Evolutionary conservation across 139 green algal species (phyloP).

Genomic region (Diplosphaera chodatii): DNA sequence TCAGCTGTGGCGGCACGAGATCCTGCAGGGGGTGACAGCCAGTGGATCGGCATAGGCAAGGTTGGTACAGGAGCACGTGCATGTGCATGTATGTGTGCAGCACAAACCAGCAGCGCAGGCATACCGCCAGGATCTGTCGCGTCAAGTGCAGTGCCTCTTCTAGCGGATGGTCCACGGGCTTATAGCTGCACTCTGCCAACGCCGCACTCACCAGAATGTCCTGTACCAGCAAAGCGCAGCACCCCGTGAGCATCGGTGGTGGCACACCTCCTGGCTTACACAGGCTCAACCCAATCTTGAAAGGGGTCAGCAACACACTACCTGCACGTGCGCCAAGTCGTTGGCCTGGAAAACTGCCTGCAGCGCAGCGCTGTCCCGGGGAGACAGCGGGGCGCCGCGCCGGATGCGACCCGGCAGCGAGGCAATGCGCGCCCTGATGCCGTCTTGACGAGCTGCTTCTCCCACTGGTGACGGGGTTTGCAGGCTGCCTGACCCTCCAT

Average conservation of each 20-base stretch:
- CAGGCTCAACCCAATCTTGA: too few species aligned
- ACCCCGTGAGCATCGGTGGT: too few species aligned
- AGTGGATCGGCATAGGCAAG: too few species aligned
- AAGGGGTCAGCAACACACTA: not conserved
- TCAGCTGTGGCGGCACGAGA: constrained; percentile 5
- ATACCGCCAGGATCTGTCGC: not conserved
- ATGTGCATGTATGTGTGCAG: too few species aligned
- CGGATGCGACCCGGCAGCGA: not conserved
- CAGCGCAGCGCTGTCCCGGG: not conserved
- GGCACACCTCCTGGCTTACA: too few species aligned
- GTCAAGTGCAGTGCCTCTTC: not conserved
- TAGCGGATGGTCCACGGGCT: not conserved
- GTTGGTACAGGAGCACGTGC: too few species aligned
- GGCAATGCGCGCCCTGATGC: not conserved
- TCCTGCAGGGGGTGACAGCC: not conserved
- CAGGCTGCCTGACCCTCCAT: too few species aligned
- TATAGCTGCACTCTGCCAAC: not conserved
- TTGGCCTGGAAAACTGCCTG: not conserved
- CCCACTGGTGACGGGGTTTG: too few species aligned
- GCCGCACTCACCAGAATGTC: not conserved
- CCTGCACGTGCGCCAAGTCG: not conserved
- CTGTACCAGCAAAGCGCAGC: not conserved
- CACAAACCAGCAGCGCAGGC: too few species aligned
- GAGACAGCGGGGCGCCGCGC: not conserved
- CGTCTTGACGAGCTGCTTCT: too few species aligned